A percentile compares a stretch with the other conserved stretches of the same genome.
Conservation (phyloP, 139 green algal species). For the Mesostigma viride region DNA sequence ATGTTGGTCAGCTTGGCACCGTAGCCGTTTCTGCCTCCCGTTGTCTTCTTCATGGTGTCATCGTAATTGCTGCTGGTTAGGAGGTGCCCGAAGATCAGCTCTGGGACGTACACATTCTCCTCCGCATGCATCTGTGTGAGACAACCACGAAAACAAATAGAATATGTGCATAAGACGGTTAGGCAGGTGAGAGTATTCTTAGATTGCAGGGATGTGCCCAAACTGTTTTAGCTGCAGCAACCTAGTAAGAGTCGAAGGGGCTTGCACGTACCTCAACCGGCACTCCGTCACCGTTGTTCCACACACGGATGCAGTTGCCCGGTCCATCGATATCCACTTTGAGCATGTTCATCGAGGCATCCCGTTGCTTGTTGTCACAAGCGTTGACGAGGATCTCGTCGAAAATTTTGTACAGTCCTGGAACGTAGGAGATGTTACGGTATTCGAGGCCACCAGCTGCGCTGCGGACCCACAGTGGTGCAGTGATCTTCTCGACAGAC, state of each 20-base stretch:
- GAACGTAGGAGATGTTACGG: constrained; percentile 60
- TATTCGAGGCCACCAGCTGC: constrained; percentile 43
- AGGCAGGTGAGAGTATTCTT: not conserved
- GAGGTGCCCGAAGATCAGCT: constrained; percentile 98
- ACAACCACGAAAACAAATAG: too few species aligned
- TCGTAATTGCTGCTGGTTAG: constrained; percentile 98
- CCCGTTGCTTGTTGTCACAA: constrained; percentile 94
- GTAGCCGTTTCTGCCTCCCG: constrained; percentile 95
- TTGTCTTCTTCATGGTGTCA: constrained; percentile 94
- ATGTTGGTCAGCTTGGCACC: constrained; percentile 99
- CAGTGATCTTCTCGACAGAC: constrained; percentile 73
- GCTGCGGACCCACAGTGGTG: constrained; percentile 77
- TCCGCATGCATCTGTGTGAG: constrained; percentile 51
- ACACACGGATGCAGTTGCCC: constrained; percentile 43
- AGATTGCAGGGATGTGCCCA: too few species aligned
- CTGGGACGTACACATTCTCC: constrained; percentile 87
- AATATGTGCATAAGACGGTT: not conserved
- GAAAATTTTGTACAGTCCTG: constrained; percentile 99
- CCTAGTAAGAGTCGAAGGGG: too few species aligned
- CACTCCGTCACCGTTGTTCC: constrained; percentile 90
- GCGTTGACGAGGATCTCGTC: constrained; percentile 99
- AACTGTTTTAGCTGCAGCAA: too few species aligned
- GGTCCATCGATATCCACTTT: constrained; percentile 19
- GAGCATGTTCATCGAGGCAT: constrained; percentile 82
- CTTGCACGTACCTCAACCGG: constrained; percentile 80